Conservation (phyloP, 768 basidiomycete species). For the Collybiopsis confluens region DNA sequence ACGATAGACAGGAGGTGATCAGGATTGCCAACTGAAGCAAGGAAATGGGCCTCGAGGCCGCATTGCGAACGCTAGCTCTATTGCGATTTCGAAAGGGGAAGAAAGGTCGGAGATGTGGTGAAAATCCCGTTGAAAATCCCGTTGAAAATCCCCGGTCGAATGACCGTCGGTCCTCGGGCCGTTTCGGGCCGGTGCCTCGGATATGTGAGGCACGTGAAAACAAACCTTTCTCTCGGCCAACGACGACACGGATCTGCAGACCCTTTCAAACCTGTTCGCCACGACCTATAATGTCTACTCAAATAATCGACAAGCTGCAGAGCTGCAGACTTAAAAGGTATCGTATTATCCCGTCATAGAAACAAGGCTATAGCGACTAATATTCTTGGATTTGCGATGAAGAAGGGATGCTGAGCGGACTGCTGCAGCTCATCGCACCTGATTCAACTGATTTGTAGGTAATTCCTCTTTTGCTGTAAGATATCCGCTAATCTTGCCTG, state of each 20-base stretch:
- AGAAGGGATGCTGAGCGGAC: conserved; percentile 79
- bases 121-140: too few species aligned
- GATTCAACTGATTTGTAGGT: conserved; percentile 76
- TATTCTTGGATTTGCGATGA: conserved; percentile 75
- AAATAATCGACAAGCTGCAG: conserved; percentile 80
- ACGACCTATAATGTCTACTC: conserved; percentile 81
- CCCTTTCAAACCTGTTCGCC: conserved; percentile 73
- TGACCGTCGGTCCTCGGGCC: too few species aligned
- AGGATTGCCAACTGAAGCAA: too few species aligned
- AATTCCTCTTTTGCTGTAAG: conserved; percentile 13
- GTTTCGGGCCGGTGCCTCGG: too few species aligned
- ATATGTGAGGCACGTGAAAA: too few species aligned
- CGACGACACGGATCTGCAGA: conserved; percentile 82
- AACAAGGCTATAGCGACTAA: conserved; percentile 4
- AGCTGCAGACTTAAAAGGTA: conserved; percentile 86
- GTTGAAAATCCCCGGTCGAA: too few species aligned
- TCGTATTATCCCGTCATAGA: neutral
- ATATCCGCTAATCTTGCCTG: conserved; percentile 1
- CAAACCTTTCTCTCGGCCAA: too few species aligned
- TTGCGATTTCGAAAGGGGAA: too few species aligned
- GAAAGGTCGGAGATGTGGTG: too few species aligned
- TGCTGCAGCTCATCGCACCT: conserved; percentile 80
- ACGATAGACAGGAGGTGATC: too few species aligned
- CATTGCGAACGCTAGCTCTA: too few species aligned
- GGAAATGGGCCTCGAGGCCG: too few species aligned